Evolutionary conservation across 176 grass and related monocot genomes (phyloP), one percentile per base, ranked within the genome.

Genomic region (Zea luxurians): DNA sequence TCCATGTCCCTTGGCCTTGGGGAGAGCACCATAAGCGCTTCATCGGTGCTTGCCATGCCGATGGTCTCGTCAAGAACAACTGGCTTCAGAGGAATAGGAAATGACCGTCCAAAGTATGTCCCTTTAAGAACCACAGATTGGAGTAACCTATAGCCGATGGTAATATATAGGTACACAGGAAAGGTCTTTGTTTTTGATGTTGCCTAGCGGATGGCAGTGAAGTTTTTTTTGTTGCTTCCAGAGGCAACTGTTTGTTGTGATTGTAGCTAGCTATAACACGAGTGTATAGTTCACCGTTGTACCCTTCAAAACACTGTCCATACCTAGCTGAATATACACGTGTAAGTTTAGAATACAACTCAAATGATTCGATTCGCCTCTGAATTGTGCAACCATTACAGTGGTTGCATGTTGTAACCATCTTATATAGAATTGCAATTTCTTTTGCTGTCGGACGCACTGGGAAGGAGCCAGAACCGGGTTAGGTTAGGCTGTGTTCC

Each of bases 1-100:
- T 89, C 94, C 48, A 76, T 97, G 61, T 91, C 91, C 65, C 81
- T 97, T 84, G 86, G 89, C 76, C 86, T 98, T 40, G 87, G 92
- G 21, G 89, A 88, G 37, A 85, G 95, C 78, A 78, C 88, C 8
- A 82, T 94, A 80, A 84, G 85, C 48, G 90, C 96, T 85, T 98
- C 92, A 4, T 98, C 96, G 1, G 92, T 92, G 68, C 89, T 94
- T 68, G 90, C 83, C 7, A 94, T 98, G 88, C 92, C 96, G 34
- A 95, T 95, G 92, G 88, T 91, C 16, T 94, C 92, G 57, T 98
- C 96, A 60, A 90, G 89, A 76, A 90, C 91, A 79, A 94, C 89
- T 17, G 96, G 96, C 47, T 98, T 94, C 78, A 84, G 89, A 27
- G 27, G 27, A 27, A 27, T 27, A 0, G 27, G 27, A 80, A 90